Conservation (phyloP, 1,139 yeast genomes). For the Meyerozyma elateridarum region DNA sequence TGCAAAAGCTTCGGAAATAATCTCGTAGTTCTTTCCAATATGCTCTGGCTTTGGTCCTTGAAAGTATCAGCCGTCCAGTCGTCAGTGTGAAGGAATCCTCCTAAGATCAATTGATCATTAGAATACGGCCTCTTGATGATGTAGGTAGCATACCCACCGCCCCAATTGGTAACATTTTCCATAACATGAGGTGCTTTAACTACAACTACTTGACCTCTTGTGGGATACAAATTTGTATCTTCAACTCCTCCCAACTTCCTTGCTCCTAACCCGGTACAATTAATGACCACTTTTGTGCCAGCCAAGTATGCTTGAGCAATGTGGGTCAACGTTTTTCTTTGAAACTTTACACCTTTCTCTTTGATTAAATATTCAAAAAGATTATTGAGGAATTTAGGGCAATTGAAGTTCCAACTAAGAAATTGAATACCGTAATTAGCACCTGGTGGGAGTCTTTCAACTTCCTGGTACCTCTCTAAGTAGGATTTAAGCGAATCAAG, state of each 20-base stretch:
- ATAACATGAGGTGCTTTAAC: constrained; percentile 12
- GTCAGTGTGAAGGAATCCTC: constrained; percentile 15
- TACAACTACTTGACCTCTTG: constrained; percentile 12
- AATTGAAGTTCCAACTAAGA: constrained; percentile 62
- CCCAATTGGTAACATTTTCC: constrained; percentile 10
- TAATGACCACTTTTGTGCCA: constrained; percentile 11
- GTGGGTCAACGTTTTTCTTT: constrained; percentile 41
- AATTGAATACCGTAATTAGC: constrained; percentile 50
- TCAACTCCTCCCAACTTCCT: constrained; percentile 14
- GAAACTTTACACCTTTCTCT: constrained; percentile 45
- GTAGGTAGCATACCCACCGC: constrained; percentile 13
- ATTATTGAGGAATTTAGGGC: constrained; percentile 52
- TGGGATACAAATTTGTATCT: constrained; percentile 8
- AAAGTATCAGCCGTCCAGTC: constrained; percentile 13
- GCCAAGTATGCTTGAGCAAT: constrained; percentile 47
- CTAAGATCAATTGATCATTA: constrained; percentile 15
- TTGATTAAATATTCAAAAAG: constrained; percentile 36
- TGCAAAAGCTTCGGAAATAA: constrained; percentile 12
- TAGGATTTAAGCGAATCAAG: constrained; percentile 41
- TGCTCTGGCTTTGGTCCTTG: constrained; percentile 11
- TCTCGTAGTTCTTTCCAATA: constrained; percentile 11
- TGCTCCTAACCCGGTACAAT: constrained; percentile 18
- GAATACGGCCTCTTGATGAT: constrained; percentile 15
- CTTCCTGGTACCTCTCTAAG: constrained; percentile 36
- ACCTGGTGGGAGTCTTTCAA: constrained; percentile 43